Evolutionary conservation across 2,329 filamentous ascomycete genomes (phyloP).

Genomic region (Trichophyton mentagrophytes): DNA sequence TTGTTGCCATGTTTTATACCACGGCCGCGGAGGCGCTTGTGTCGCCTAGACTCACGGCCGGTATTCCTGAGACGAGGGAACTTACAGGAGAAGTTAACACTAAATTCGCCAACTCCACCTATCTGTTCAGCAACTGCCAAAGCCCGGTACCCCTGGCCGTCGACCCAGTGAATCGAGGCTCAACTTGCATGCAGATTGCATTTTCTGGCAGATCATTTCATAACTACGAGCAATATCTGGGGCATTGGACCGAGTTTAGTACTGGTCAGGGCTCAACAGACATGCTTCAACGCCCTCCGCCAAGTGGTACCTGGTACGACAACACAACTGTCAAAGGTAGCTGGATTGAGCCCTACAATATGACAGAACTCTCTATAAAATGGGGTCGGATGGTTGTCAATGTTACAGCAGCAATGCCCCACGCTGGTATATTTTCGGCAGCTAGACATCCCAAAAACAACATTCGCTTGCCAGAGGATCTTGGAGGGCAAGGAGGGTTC

Average conservation of each 20-base stretch:
- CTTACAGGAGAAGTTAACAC: slow-evolving; percentile 47
- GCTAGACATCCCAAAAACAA: slow-evolving; percentile 48
- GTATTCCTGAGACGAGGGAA: slow-evolving; percentile 36
- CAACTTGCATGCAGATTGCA: slow-evolving; percentile 55
- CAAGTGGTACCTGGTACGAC: slow-evolving; percentile 53
- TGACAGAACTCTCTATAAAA: slow-evolving; percentile 38
- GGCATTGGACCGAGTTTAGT: slow-evolving; percentile 40
- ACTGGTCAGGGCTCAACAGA: slow-evolving; percentile 34
- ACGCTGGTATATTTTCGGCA: slow-evolving; percentile 55
- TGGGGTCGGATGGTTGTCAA: slow-evolving; percentile 56
- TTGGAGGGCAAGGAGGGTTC: slow-evolving; percentile 56
- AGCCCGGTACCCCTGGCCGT: slow-evolving; percentile 42
- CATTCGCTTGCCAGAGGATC: slow-evolving; percentile 56
- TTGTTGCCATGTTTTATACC: slow-evolving; percentile 60
- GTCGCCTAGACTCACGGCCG: slow-evolving; percentile 55
- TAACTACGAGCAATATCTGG: slow-evolving; percentile 52
- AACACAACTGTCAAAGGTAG: slow-evolving; percentile 58
- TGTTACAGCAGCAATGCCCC: slow-evolving; percentile 64
- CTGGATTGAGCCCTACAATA: slow-evolving; percentile 50
- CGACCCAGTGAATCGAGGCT: slow-evolving; percentile 32
- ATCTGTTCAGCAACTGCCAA: slow-evolving; percentile 45
- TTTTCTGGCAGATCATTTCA: slow-evolving; percentile 57
- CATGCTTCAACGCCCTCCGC: slow-evolving; percentile 42
- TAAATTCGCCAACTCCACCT: slow-evolving; percentile 51
- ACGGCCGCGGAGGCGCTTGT: slow-evolving; percentile 65